Evolutionary conservation across 1,284 basidiomycete genomes (phyloP).

Genomic region (Salmacisia buchloeana): DNA sequence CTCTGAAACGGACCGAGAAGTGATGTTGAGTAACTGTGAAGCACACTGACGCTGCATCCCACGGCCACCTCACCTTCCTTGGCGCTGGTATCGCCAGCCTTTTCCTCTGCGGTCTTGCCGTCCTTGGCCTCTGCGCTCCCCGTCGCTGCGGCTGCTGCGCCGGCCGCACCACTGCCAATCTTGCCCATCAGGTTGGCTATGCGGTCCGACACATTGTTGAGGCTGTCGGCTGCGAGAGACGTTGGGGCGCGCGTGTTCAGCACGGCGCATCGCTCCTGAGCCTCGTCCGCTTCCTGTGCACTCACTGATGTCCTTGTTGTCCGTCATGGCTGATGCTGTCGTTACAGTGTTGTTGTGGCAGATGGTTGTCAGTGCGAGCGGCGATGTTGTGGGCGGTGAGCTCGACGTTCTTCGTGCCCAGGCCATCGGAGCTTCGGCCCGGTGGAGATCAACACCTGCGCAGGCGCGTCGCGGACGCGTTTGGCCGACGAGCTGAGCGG

Average conservation of each 20-base stretch:
- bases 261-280: too few relatives aligned
- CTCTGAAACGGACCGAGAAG: too few relatives aligned
- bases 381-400: too few relatives aligned
- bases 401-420: too few relatives aligned
- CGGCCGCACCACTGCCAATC: slow-evolving; percentile 4
- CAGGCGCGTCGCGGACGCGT: too few relatives aligned
- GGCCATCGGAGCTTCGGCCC: too few relatives aligned
- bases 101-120: slow-evolving; percentile 4
- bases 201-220: slow-evolving; percentile 32
- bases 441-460: too few relatives aligned
- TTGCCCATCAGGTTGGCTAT: slow-evolving; percentile 31
- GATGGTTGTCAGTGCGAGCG: background rate
- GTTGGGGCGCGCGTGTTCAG: too few relatives aligned
- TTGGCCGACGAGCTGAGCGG: too few relatives aligned
- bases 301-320: slow-evolving; percentile 16
- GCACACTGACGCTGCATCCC: background rate
- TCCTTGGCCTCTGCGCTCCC: background rate
- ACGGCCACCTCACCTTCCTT: background rate
- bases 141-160: background rate
- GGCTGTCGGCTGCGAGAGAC: slow-evolving; percentile 19
- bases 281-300: too few relatives aligned
- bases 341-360: slow-evolving; percentile 13
- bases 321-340: background rate
- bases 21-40: background rate
- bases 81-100: background rate